phyloP scores from a whole-genome alignment of 768 basidiomycete genomes.

The Tremella yokohamensis region DNA sequence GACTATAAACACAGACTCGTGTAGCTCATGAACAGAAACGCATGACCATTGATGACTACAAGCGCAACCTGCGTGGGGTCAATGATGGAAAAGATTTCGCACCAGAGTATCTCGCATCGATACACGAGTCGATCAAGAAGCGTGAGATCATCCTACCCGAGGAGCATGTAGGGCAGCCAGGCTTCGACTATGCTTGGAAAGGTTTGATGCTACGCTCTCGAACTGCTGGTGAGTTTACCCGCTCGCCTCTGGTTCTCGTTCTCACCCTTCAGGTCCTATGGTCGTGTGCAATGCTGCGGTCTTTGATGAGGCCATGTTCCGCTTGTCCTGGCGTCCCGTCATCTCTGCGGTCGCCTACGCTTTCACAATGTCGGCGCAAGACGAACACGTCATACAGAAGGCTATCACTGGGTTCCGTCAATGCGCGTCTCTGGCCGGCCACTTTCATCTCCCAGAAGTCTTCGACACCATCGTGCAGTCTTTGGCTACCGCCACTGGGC shows the following conservation, averaged over 20 bases:
- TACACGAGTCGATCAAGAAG: slow-evolving; percentile 91
- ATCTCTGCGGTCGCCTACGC: slow-evolving; percentile 94
- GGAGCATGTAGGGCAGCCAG: slow-evolving; percentile 91
- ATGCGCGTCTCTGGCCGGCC: slow-evolving; percentile 86
- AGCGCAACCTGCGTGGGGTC: slow-evolving; percentile 83
- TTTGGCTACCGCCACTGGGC: slow-evolving; percentile 82
- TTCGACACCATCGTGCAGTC: slow-evolving; percentile 95
- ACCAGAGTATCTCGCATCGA: slow-evolving; percentile 76
- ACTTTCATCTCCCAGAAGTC: slow-evolving; percentile 85
- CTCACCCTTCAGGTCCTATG: slow-evolving; percentile 56
- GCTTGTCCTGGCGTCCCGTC: slow-evolving; percentile 82
- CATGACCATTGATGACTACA: slow-evolving; percentile 94
- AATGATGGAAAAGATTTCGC: slow-evolving; percentile 82
- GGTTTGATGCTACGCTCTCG: slow-evolving; percentile 78
- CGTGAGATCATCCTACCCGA: slow-evolving; percentile 95
- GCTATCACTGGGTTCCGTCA: slow-evolving; percentile 95
- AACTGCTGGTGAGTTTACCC: slow-evolving; percentile 62
- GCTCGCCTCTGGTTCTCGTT: not conserved
- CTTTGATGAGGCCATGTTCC: slow-evolving; percentile 93
- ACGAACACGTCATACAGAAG: slow-evolving; percentile 92
- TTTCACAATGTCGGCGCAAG: slow-evolving; percentile 83
- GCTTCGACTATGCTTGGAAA: slow-evolving; percentile 99
- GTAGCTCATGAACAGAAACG: slow-evolving; percentile 69
- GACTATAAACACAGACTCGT: slow-evolving; percentile 75
- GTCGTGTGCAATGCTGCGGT: slow-evolving; percentile 72